Base-by-base conservation (phyloP, 306 rosid species). In the Dalbergia oliveri region DNA sequence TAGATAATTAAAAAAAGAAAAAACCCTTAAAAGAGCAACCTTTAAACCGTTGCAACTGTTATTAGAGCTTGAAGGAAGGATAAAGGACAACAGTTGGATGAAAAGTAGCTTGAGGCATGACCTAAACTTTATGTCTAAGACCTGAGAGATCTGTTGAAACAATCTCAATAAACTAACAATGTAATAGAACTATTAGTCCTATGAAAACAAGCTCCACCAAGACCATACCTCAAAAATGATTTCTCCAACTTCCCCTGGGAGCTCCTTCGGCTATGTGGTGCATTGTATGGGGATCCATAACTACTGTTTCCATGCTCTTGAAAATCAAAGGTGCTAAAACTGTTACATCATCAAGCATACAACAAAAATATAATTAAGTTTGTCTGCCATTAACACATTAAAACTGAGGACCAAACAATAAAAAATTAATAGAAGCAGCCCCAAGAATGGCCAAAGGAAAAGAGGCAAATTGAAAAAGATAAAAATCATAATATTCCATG, bases 211-310 rank as follows among this genome's bases (percentile, higher is more conserved):
- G 65, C 64, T 62, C 68, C 33, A 62, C n/a, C 51, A 57, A 58
- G 73, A 76, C 58, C 76, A 67, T 86, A 93, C 99, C 99, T 95
- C 84, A 95, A 88, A 56, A 95, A 87, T 3, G 99, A 95, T 88
- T 95, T 95, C 97, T 95, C 99, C 96, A 95, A 78, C 82, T 95
- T 95, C 66, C 99, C 99, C 72, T 95, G 99, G 54, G 97, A 95
- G 79, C 99, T 95, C 87, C 98, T 91, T 81, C 80, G 85, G 9
- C 57, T 16, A 21, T 79, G 84, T 61, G 88, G 80, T 8, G 90
- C 87, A 81, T 85, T 91, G 71, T 39, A 83, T 26, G 97, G 92
- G 34, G 98, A 91, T 12, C 94, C 98, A 56, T 95, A 95, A 59
- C 81, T 84, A 70, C 80, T 84, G 83, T 95, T 95, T 66, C 99